phyloP scores from a whole-genome alignment of 371 early-diverging fungal genomes.

The Gilbertella persicaria region DNA sequence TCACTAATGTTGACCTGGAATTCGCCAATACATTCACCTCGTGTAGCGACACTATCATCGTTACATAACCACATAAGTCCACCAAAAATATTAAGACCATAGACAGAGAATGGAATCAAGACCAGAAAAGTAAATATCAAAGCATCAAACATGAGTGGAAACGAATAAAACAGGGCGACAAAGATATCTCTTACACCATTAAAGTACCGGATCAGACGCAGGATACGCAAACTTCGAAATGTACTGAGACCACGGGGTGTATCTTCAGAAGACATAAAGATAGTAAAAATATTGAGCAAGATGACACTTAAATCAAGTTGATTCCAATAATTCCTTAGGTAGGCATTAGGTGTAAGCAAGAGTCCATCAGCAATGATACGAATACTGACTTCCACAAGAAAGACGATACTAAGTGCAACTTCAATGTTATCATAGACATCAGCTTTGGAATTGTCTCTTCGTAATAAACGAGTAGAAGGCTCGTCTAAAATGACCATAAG shows the following conservation, averaged over 20 bases:
- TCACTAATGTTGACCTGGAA: conserved; percentile 37
- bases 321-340: conserved; percentile 59
- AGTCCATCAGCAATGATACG: conserved; percentile 61
- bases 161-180: conserved; percentile 52
- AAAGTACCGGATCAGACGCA: conserved; percentile 63
- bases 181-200: conserved; percentile 60
- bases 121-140: conserved; percentile 54
- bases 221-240: conserved; percentile 56
- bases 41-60: conserved; percentile 35
- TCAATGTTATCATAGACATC: conserved; percentile 46
- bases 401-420: conserved; percentile 44
- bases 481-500: conserved; percentile 60
- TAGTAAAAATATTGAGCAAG: conserved; percentile 46
- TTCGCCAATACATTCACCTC: conserved; percentile 53
- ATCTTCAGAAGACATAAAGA: conserved; percentile 40
- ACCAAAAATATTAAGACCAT: conserved; percentile 62
- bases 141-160: conserved; percentile 62
- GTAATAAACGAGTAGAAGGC: conserved; percentile 47
- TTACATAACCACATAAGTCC: conserved; percentile 61
- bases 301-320: conserved; percentile 55
- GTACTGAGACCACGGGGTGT: conserved; percentile 45
- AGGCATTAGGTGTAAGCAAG: conserved; percentile 50
- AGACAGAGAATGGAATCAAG: conserved; percentile 58
- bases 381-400: conserved; percentile 51
- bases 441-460: conserved; percentile 31